Evolutionary conservation across 2,329 filamentous ascomycete genomes (phyloP), one percentile per base, ranked within the genome.

Genomic region (Clarireedia paspali): DNA sequence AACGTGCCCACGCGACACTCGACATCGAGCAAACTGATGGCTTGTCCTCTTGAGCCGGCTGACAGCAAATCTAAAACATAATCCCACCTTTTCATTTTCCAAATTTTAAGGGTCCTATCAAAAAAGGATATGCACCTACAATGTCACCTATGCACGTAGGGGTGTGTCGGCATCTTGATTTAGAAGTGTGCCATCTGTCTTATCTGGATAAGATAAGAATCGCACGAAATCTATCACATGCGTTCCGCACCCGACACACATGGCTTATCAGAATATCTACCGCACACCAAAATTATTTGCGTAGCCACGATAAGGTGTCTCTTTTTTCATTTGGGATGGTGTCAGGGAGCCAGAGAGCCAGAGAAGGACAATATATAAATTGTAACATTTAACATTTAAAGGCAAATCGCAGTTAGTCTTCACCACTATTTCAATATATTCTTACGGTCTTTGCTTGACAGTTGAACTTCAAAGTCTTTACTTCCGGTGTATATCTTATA

Each of bases 141-240:
- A 17, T 5, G 12, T 48, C n/a, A 20, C 34, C 34, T n/a, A 42
- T 39, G 23, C 48, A 30, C 27, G 20, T 34, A 39, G 45, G 30
- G n/a, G 48, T 12, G 36, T 47, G 36, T 17, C 45, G 39, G 46
- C 34, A 44, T 55, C 42, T 42, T 14, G 20, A 48, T 47, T 49
- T 24, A 40, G 26, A 47, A 49, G 50, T 53, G 50, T 55, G 38
- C 9, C 26, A 36, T 34, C 42, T 30, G 45, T 27, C 45, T 26
- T 23, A 55, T 39, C 52, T 55, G 52, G 9, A 6, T 50, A 42
- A 55, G 52, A 55, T 55, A 55, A 55, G 52, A 34, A 55, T 24
- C 52, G 6, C 20, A 24, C 20, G n/a, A 20, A 40, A 45, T 6
- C 42, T 9, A 50, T 55, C 52, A 55, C 52, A 55, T 55, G 52